Percentiles rank a stretch among this genome's conserved stretches.
These are phyloP conservation scores for Phaffomyces thermotolerans DNA, from an alignment of 805 yeast species.

Conservation along the genomic window DNA sequence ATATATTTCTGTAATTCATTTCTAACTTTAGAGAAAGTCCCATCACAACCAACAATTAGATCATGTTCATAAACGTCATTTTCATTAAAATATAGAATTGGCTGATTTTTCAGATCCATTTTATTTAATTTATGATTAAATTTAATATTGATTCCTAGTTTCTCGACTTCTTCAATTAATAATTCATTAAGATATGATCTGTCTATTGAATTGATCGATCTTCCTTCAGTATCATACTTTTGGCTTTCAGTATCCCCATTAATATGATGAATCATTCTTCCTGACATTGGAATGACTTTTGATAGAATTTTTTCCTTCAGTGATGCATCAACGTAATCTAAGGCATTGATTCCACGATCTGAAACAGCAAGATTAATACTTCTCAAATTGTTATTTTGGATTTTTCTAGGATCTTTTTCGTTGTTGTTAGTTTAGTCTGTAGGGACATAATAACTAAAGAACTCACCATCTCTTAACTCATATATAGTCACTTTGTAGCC, in stretches of 20 bases:
- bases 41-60: conserved; percentile 78
- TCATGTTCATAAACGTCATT: conserved; percentile 32
- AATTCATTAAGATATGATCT: conserved; percentile 59
- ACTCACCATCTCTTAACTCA: conserved; percentile 45
- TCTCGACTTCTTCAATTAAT: conserved; percentile 56
- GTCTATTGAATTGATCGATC: conserved; percentile 75
- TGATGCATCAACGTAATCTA: conserved; percentile 51
- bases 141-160: conserved; percentile 35
- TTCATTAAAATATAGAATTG: conserved; percentile 18
- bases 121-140: conserved; percentile 53
- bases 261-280: conserved; percentile 79
- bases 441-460: background rate
- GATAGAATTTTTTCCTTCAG: conserved; percentile 50
- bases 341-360: conserved; percentile 70
- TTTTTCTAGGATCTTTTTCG: conserved; percentile 46
- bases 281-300: conserved; percentile 76
- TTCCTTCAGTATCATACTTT: conserved; percentile 68
- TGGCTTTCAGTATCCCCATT: conserved; percentile 62
- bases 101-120: conserved; percentile 27
- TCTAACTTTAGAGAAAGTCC: conserved; percentile 71
- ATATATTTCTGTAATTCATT: conserved; percentile 56
- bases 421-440: background rate
- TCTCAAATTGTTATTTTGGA: conserved; percentile 36
- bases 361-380: conserved; percentile 89
- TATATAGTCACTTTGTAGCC: conserved; percentile 69